phyloP scores from a whole-genome alignment of 805 yeast species.

The Wickerhamomyces strasburgensis region DNA sequence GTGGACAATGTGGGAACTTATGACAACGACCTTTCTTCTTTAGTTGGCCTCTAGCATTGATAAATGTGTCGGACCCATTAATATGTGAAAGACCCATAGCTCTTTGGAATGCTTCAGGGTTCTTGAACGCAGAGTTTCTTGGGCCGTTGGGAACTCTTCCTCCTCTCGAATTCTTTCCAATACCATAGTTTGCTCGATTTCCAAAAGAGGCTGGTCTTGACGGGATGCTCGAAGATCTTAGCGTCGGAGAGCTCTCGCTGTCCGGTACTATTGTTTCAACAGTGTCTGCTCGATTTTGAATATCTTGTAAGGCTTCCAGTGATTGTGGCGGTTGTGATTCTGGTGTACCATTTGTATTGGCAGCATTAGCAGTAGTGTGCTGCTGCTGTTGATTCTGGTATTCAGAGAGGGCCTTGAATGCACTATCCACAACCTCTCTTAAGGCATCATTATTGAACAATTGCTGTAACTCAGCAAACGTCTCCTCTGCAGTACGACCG shows the following conservation, averaged over 20 bases:
- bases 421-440: conserved; percentile 48
- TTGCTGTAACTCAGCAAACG: conserved; percentile 54
- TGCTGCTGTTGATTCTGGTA: conserved; percentile 20
- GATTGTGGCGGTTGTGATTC: conserved; percentile 16
- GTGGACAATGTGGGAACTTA: conserved; percentile 65
- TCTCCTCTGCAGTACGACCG: conserved; percentile 56
- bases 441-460: conserved; percentile 61
- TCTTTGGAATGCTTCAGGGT: conserved; percentile 31
- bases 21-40: conserved; percentile 62
- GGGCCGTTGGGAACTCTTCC: conserved; percentile 12
- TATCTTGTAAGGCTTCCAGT: conserved; percentile 2
- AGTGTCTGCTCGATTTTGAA: conserved; percentile 3
- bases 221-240: conserved; percentile 16
- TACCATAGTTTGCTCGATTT: conserved; percentile 3
- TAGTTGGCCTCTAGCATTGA: conserved; percentile 31
- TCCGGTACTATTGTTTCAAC: conserved; percentile 6
- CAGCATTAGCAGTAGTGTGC: not conserved
- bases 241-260: conserved; percentile 1
- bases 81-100: conserved; percentile 34
- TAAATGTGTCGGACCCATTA: conserved; percentile 25
- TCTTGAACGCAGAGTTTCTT: conserved; percentile 24
- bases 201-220: conserved; percentile 16
- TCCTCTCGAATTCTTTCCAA: conserved; percentile 10
- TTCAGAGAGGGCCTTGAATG: conserved; percentile 50
- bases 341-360: conserved; percentile 15